Base-by-base conservation (phyloP, 2,329 filamentous ascomycete genomes). In the Mycogone perniciosa region DNA sequence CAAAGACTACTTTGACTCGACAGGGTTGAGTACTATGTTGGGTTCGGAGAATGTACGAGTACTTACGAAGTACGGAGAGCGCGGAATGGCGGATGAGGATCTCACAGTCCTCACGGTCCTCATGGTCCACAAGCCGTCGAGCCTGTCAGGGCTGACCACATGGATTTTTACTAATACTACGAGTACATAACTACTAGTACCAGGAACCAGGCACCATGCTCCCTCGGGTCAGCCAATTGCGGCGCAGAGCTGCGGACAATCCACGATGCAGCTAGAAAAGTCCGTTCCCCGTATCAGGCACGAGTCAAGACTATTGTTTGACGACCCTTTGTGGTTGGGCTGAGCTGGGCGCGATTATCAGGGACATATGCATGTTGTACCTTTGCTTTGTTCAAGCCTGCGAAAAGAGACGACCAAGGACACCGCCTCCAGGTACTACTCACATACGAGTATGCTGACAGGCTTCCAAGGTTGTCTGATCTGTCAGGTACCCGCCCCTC, bases 171-270 rank as follows among this genome's bases (percentile, higher is more conserved):
- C 20, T 20, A n/a, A n/a, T n/a, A 20, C 20, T 20, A 20, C 20
- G 20, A 20, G 20, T 20, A 20, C 20, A 20, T 20, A n/a, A n/a
- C n/a, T n/a, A 20, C 20, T 20, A 20, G 20, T 20, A 20, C 64
- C 68, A 72, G 70, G 70, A 66, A 72, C 70, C 68, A 67, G 68
- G 65, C 59, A 66, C 66, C 47, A 57, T 53, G 56, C 58, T 59
- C 43, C 50, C 26, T 56, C 48, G 31, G 48, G 38, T 53, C 48
- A 57, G 43, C 69, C 68, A 71, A 70, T 69, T 51, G 54, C 43
- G 45, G 43, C 39, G 10, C 47, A 34, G 31, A 7, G 40, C 44
- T 48, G 54, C 42, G 40, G 35, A 35, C 41, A 31, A 35, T 33
- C 40, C 51, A 54, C 45, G 46, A 53, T 52, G 60, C 61, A 62